Evolutionary conservation across 371 early-diverging fungal species (phyloP), one percentile per base, ranked within the genome.

Genomic region (Saksenaea vasiformis): DNA sequence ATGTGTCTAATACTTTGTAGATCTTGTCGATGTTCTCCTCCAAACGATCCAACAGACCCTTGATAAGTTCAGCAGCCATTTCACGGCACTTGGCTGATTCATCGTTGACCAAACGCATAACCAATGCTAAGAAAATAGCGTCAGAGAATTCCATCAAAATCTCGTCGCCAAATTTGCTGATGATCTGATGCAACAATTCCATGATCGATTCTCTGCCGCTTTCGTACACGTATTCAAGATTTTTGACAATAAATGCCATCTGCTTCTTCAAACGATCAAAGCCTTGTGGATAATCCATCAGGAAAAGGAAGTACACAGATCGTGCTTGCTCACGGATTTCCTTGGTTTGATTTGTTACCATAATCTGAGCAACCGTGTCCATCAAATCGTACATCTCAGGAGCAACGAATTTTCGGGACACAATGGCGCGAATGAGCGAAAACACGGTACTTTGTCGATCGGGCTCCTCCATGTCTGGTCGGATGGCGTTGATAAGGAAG

Each of bases 251-350:
- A 68, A 94, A 95, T 62, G 83, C 86, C 83, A 98, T 90, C 66
- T 91, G 91, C 61, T 85, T 90, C 66, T 85, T 77, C 37, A 98
- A 77, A 54, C 95, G 86, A 3, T 82, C 80, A 37, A 84, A 83
- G 39, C 95, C 95, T 69, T 93, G 93, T 28, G 98, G 99, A 74
- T 96, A 98, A 60, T 95, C 93, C 74, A 97, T 81, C 65, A 97
- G 73, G 83, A 98, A 99, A 71, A 90, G 90, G 56, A 96, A 85
- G 69, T 87, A 89, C 0, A 89, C 86, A 13, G 88, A 83, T 3
- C 96, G 90, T 56, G 94, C 94, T 56, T 90, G 85, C 58, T 92
- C 91, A 17, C 96, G 91, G 19, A 93, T 87, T 47, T 90, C 87
- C 13, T 71, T 74, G 24, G 86, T 78, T 73, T 96, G 96, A 47